These are phyloP conservation scores for Calonectria ilicicola DNA, from an alignment of 2,329 filamentous ascomycete species.

Conservation along the genomic window DNA sequence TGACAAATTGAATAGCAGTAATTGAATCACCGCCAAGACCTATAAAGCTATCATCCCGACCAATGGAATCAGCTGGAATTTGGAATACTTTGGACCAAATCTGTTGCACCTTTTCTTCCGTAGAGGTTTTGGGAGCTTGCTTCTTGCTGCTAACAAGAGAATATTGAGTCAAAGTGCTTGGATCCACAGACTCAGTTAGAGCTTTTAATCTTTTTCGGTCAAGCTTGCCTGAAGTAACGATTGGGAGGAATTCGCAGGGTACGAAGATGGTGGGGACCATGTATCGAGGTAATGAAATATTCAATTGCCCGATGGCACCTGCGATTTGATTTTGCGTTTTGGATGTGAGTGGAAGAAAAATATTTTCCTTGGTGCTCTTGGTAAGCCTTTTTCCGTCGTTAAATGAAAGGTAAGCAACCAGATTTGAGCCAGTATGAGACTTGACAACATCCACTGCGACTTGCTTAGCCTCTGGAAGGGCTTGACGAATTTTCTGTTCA, in stretches of 20 bases:
- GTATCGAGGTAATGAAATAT: background rate
- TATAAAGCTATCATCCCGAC: conserved; percentile 58
- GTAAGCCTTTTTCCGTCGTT: background rate
- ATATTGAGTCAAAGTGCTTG: background rate
- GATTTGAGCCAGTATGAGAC: background rate
- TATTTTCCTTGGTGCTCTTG: background rate
- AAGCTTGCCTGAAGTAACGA: conserved; percentile 3
- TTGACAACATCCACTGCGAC: conserved; percentile 16
- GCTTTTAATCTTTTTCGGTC: conserved; percentile 6
- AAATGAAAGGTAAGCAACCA: background rate
- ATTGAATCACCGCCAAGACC: conserved; percentile 19
- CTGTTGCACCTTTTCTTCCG: conserved; percentile 40
- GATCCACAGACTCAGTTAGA: background rate
- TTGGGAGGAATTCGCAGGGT: background rate
- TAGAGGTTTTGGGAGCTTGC: background rate
- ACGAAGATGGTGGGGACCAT: background rate
- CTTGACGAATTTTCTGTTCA: conserved; percentile 17
- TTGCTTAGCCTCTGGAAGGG: background rate
- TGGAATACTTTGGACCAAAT: conserved; percentile 53
- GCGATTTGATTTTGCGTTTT: background rate
- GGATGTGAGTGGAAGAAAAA: background rate
- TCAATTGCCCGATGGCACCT: conserved; percentile 7
- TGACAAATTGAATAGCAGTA: conserved; percentile 37
- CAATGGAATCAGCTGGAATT: conserved; percentile 30
- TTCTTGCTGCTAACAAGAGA: background rate